Percentiles rank a stretch among this genome's conserved stretches.
Conservation (phyloP, 495 filamentous ascomycete genomes). For the Rusavskia elegans region DNA sequence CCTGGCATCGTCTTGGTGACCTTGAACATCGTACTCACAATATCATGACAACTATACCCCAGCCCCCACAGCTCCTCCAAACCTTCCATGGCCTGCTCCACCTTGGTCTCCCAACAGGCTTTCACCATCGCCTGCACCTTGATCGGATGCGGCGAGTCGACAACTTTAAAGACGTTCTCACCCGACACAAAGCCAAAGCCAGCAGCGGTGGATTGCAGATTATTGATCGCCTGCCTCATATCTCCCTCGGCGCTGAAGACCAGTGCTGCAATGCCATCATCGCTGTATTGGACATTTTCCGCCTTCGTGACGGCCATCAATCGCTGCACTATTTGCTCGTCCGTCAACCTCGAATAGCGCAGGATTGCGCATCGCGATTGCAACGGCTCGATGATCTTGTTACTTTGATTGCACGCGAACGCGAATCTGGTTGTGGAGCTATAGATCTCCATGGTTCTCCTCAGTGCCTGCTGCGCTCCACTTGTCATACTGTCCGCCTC, state of each 20-base stretch:
- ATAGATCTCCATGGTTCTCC: constrained; percentile 98
- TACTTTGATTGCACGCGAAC: constrained; percentile 95
- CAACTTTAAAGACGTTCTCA: constrained; percentile 96
- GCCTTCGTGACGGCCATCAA: constrained; percentile 83
- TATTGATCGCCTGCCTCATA: constrained; percentile 99
- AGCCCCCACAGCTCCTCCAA: constrained; percentile 87
- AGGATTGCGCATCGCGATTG: constrained; percentile 95
- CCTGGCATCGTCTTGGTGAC: constrained; percentile 89
- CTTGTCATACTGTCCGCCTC: constrained; percentile 96
- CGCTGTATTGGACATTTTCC: constrained; percentile 65
- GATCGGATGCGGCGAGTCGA: constrained; percentile 91
- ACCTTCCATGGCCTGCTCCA: constrained; percentile 72
- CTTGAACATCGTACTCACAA: constrained; percentile 97
- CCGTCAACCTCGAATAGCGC: constrained; percentile 80
- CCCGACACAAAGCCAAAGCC: constrained; percentile 94
- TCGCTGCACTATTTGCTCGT: constrained; percentile 79
- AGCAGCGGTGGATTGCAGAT: constrained; percentile 86
- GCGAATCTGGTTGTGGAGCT: constrained; percentile 91
- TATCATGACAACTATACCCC: constrained; percentile 92
- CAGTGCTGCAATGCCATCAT: constrained; percentile 87
- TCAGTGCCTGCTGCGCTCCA: constrained; percentile 88
- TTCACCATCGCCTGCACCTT: constrained; percentile 98
- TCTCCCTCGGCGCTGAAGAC: constrained; percentile 97
- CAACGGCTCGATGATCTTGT: constrained; percentile 98
- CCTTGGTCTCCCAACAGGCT: constrained; percentile 79